Conservation (phyloP, 768 basidiomycete genomes). For the Russula lepida region DNA sequence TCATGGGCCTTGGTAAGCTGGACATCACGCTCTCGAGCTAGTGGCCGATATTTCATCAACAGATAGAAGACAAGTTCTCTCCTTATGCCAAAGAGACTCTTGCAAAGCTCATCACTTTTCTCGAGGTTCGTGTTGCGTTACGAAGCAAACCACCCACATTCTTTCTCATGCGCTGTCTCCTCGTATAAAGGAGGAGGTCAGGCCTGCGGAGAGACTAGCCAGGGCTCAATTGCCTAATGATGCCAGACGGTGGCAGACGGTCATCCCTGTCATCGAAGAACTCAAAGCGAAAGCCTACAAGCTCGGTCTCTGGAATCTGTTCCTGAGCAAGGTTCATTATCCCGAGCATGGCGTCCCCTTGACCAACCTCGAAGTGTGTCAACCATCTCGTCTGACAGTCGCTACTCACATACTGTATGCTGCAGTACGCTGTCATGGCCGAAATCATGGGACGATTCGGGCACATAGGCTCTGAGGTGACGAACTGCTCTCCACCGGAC, state of each 20-base stretch:
- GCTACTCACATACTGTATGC: background rate
- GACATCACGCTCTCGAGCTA: background rate
- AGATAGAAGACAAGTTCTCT: slow-evolving; percentile 93
- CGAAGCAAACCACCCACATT: too few relatives aligned
- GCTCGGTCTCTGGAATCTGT: slow-evolving; percentile 94
- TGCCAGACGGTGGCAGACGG: slow-evolving; percentile 71
- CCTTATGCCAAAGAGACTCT: slow-evolving; percentile 82
- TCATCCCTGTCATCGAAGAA: slow-evolving; percentile 72
- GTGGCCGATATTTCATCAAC: slow-evolving; percentile 6
- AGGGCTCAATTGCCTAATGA: slow-evolving; percentile 77
- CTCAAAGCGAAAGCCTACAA: slow-evolving; percentile 83
- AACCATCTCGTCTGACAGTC: background rate
- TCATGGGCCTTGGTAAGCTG: slow-evolving; percentile 77
- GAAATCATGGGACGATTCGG: slow-evolving; percentile 83
- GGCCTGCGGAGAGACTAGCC: slow-evolving; percentile 69
- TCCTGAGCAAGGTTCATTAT: slow-evolving; percentile 91
- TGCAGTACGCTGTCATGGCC: slow-evolving; percentile 94
- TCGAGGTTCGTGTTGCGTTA: slow-evolving; percentile 47
- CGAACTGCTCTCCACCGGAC: slow-evolving; percentile 95
- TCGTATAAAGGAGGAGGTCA: slow-evolving; percentile 65
- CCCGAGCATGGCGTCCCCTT: slow-evolving; percentile 84
- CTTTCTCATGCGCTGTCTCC: background rate
- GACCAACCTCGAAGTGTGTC: slow-evolving; percentile 80
- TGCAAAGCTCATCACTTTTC: slow-evolving; percentile 73
- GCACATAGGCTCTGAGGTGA: slow-evolving; percentile 73